phyloP scores from a whole-genome alignment of 164 flowering plant species.

The Vitis labrusca region DNA sequence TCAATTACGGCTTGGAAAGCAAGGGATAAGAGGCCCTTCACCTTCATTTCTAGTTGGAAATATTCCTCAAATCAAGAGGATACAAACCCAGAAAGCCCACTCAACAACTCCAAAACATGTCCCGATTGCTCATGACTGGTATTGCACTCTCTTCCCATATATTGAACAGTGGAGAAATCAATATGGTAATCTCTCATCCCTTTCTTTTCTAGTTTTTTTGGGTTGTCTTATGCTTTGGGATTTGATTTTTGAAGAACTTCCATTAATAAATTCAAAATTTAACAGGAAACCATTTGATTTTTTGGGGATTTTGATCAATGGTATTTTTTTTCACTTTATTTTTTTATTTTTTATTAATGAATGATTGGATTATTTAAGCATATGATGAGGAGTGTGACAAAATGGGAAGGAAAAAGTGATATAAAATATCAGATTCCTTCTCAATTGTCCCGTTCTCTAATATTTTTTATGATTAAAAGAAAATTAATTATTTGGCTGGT shows the following conservation, averaged over 20 bases:
- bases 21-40: conserved; percentile 34
- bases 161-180: conserved; percentile 20
- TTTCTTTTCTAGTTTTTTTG: not conserved
- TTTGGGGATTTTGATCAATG: no score
- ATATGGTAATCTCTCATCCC: conserved; percentile 19
- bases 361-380: no score
- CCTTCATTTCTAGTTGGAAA: conserved; percentile 27
- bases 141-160: conserved; percentile 23
- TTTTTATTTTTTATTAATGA: no score
- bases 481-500: no score
- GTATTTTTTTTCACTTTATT: no score
- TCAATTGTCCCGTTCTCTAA: no score
- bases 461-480: no score
- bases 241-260: not conserved
- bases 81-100: conserved; percentile 5
- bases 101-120: not conserved
- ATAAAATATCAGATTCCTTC: no score
- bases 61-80: conserved; percentile 20
- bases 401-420: no score
- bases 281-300: no score
- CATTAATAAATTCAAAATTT: no score
- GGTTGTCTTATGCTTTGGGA: not conserved
- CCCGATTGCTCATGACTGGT: conserved; percentile 26
- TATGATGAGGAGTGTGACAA: no score
- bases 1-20: conserved; percentile 18